Percentiles rank a stretch among this genome's conserved stretches.
These are phyloP conservation scores for Nyssa sinensis DNA, from an alignment of 148 eudicot species.

Conservation along the genomic window DNA sequence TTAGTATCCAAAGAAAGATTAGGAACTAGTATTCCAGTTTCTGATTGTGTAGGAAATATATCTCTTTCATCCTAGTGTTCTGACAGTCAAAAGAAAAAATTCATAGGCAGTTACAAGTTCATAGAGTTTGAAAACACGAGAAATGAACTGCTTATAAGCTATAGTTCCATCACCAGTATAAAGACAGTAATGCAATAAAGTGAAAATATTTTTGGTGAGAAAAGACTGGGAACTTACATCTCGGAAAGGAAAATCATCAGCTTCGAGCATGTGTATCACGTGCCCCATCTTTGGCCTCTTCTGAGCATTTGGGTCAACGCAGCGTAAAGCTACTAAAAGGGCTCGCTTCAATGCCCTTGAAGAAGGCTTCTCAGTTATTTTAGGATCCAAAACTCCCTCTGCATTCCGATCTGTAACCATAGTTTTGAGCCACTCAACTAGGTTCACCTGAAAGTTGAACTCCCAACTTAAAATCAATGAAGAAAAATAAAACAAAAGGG, in stretches of 20 bases:
- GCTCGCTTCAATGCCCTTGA: constrained; percentile 82
- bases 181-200: not conserved
- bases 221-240: constrained; percentile 47
- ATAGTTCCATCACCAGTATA: not conserved
- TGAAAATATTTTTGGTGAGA: not conserved
- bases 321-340: constrained; percentile 76
- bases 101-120: not conserved
- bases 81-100: not conserved
- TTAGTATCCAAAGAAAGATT: too few species aligned
- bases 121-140: not conserved
- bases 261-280: constrained; percentile 89
- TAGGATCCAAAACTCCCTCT: constrained; percentile 80
- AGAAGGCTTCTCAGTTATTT: constrained; percentile 69
- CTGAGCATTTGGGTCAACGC: constrained; percentile 88
- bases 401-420: constrained; percentile 75
- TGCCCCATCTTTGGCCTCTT: constrained; percentile 91
- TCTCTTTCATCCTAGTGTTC: not conserved
- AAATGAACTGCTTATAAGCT: not conserved
- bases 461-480: not conserved
- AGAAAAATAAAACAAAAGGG: not conserved
- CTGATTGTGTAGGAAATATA: not conserved
- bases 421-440: constrained; percentile 85
- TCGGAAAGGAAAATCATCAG: constrained; percentile 72
- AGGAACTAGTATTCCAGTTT: not conserved
- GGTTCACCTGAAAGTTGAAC: constrained; percentile 61